These are phyloP conservation scores for Fusarium avenaceum DNA, from an alignment of 2,329 filamentous ascomycete species.

Conservation along the genomic window DNA sequence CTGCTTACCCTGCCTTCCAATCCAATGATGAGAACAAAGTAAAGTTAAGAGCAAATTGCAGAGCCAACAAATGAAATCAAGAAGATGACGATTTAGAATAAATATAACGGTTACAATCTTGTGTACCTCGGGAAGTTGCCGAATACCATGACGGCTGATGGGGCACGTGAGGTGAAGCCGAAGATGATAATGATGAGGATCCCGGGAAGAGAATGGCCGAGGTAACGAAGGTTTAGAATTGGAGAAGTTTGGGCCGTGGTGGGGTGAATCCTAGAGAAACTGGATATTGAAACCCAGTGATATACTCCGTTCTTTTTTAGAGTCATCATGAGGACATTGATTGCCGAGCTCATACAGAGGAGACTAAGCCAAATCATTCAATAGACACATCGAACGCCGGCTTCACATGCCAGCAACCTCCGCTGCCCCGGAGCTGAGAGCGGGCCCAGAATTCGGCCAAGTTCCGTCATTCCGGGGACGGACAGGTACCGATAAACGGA, in stretches of 20 bases:
- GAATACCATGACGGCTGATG: slow-evolving; percentile 20
- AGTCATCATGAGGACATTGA: slow-evolving; percentile 23
- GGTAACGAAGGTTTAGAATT: slow-evolving; percentile 29
- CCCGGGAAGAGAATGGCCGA: slow-evolving; percentile 40
- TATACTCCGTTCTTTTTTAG: background rate
- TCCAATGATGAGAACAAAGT: background rate
- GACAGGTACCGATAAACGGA: slow-evolving; percentile 38
- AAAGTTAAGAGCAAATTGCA: background rate
- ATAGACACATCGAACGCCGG: slow-evolving; percentile 20
- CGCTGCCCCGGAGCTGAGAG: slow-evolving; percentile 48
- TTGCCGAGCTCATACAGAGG: slow-evolving; percentile 1
- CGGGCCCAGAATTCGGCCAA: slow-evolving; percentile 45
- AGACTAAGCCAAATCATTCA: background rate
- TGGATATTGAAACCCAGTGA: slow-evolving; percentile 27
- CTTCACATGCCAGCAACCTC: slow-evolving; percentile 52
- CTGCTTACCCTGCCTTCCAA: background rate
- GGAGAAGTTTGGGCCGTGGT: slow-evolving; percentile 6
- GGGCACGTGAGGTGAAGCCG: slow-evolving; percentile 32
- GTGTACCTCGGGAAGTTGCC: slow-evolving; percentile 40
- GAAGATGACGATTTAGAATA: background rate
- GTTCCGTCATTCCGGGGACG: slow-evolving; percentile 44
- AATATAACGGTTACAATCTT: background rate
- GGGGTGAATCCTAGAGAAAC: background rate
- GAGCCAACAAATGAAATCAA: background rate
- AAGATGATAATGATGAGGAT: slow-evolving; percentile 4